A percentile compares a stretch with the other conserved stretches of the same genome.
Conservation (phyloP, 148 eudicot species). For the Diospyros kaki region DNA sequence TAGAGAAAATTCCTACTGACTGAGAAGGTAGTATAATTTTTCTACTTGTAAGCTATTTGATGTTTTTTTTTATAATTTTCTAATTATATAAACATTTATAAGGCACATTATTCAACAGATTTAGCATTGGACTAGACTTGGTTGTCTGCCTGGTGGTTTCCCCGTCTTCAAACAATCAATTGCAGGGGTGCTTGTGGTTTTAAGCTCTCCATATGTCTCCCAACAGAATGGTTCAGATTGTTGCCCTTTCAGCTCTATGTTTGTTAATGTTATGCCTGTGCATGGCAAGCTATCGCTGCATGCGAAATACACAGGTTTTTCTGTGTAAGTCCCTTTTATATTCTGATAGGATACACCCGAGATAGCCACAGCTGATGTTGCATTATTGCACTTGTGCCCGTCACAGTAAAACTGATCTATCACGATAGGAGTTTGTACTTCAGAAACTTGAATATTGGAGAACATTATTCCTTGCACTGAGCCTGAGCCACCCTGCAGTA, state of each 20-base stretch:
- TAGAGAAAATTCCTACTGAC: too few relatives aligned
- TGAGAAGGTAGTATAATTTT: too few relatives aligned
- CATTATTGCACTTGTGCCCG: too few relatives aligned
- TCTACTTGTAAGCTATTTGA: too few relatives aligned
- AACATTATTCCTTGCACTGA: conserved; percentile 27
- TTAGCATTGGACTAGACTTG: not conserved
- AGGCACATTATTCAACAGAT: not conserved
- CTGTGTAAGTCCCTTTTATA: conserved; percentile 29
- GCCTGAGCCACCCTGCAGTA: conserved; percentile 24
- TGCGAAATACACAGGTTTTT: not conserved
- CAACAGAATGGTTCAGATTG: conserved; percentile 1
- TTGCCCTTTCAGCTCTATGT: conserved; percentile 17
- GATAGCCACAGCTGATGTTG: too few relatives aligned
- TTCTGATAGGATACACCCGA: conserved; percentile 11
- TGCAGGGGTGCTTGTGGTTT: not conserved
- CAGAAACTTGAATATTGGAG: conserved; percentile 30
- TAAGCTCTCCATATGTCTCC: not conserved
- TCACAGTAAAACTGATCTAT: too few relatives aligned
- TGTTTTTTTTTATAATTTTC: too few relatives aligned
- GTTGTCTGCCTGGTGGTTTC: not conserved
- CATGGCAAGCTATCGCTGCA: conserved; percentile 9
- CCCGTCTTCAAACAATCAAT: conserved; percentile 7
- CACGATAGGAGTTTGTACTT: conserved; percentile 20
- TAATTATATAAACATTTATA: too few relatives aligned
- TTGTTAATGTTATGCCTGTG: conserved; percentile 12